phyloP scores from a whole-genome alignment of 306 rosid species.

The Medicago arabica region DNA sequence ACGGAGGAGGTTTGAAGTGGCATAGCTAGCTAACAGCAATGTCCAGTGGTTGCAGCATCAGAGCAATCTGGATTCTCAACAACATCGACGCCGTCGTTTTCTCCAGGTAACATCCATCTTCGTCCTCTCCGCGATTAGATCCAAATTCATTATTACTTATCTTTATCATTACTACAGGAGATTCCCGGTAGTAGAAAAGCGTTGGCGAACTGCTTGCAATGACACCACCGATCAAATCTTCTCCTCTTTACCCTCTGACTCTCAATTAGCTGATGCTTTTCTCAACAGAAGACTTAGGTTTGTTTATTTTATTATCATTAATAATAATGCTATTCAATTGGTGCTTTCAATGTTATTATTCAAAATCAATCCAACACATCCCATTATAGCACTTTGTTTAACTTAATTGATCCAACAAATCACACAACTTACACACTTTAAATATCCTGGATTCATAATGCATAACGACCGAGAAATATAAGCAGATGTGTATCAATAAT shows the following conservation, averaged over 20 bases:
- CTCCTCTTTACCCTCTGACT: conserved; percentile 63
- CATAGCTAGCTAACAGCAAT: conserved; percentile 46
- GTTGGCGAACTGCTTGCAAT: conserved; percentile 77
- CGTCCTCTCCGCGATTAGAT: conserved; percentile 14
- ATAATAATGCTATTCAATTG: no score
- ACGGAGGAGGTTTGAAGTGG: background rate
- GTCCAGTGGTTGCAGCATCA: conserved; percentile 75
- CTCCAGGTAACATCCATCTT: conserved; percentile 64
- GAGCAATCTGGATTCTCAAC: conserved; percentile 97
- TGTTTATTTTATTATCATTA: no score
- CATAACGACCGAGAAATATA: no score
- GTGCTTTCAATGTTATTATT: no score
- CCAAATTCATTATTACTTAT: background rate
- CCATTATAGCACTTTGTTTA: no score
- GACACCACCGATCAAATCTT: conserved; percentile 41
- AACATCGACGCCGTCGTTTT: conserved; percentile 77
- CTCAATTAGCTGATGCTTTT: conserved; percentile 74
- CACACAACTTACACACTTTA: no score
- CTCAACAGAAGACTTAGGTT: conserved; percentile 62
- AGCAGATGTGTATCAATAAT: no score
- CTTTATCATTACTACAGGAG: conserved; percentile 54
- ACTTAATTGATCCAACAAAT: no score
- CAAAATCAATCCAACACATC: no score
- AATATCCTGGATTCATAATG: no score
- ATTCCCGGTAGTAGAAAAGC: conserved; percentile 92